Conservation (phyloP, 73 alveolate species). For the Tetrahymena borealis region DNA sequence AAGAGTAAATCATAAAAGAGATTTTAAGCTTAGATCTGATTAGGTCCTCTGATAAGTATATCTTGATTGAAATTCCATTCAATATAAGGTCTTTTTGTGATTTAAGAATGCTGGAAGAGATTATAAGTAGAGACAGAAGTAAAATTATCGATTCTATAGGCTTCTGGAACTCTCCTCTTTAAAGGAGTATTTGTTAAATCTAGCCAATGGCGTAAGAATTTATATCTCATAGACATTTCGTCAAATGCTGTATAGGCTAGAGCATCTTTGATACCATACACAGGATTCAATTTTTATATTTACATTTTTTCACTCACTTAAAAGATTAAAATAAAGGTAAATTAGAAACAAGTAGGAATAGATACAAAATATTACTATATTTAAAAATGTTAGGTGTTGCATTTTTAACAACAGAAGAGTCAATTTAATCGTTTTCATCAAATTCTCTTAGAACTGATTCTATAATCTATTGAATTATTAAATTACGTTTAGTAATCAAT, state of each 20-base stretch:
- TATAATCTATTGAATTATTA: neutral
- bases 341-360: neutral
- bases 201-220: neutral
- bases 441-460: conserved; percentile 7
- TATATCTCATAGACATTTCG: conserved; percentile 23
- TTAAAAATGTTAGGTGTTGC: neutral
- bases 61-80: conserved; percentile 38
- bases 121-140: conserved; percentile 8
- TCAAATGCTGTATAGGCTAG: conserved; percentile 32
- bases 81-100: conserved; percentile 33
- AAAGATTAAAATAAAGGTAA: neutral
- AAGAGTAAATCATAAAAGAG: conserved; percentile 23
- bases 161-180: conserved; percentile 20
- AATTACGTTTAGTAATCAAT: neutral
- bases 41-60: conserved; percentile 20
- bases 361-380: neutral
- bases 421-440: neutral
- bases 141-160: conserved; percentile 12
- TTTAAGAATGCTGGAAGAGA: conserved; percentile 27
- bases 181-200: conserved; percentile 15
- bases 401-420: conserved; percentile 13
- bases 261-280: conserved; percentile 19
- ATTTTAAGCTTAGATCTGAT: conserved; percentile 27
- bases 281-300: conserved; percentile 14
- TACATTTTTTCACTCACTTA: conserved; percentile 21